phyloP scores from a whole-genome alignment of 139 green algal genomes.

The Raphidocelis subcapitata region DNA sequence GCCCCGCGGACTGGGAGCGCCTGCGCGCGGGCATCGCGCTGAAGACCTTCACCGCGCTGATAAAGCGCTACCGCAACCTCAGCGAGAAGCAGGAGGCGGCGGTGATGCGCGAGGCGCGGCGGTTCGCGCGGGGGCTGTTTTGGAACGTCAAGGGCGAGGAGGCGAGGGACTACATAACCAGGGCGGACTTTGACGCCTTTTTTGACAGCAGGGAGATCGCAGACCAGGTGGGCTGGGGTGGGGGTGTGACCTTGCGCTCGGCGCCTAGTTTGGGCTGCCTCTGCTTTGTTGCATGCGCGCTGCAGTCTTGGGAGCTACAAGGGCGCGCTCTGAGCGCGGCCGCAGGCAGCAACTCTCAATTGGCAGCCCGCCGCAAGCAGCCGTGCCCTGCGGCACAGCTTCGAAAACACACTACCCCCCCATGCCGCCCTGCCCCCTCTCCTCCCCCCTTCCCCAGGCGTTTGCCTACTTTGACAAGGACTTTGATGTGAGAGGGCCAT shows the following conservation, averaged over 20 bases:
- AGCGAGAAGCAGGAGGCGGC: conserved; percentile 17
- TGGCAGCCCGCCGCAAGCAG: neutral
- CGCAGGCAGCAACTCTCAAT: too few relatives aligned
- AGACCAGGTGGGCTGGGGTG: neutral
- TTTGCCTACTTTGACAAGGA: conserved; percentile 41
- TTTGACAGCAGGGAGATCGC: conserved; percentile 9
- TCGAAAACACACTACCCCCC: neutral
- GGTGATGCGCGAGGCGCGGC: conserved; percentile 22
- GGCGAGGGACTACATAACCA: neutral
- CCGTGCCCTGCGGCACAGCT: neutral
- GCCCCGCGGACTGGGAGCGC: conserved; percentile 29
- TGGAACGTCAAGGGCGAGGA: conserved; percentile 17
- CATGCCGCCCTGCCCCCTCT: neutral
- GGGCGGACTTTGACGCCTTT: conserved; percentile 23
- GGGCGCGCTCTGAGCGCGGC: too few relatives aligned
- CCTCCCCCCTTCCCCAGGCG: conserved; percentile 11
- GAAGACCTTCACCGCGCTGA: conserved; percentile 33
- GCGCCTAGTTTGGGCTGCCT: too few relatives aligned
- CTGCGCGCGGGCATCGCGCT: conserved; percentile 29
- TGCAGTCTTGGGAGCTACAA: too few relatives aligned
- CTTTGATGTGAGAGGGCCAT: too few relatives aligned
- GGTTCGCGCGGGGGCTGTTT: conserved; percentile 32
- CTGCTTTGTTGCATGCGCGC: too few relatives aligned
- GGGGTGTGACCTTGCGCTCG: too few relatives aligned
- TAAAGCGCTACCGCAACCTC: conserved; percentile 27